Conservation (phyloP, 2,329 filamentous ascomycete genomes). For the Fusarium coicis region DNA sequence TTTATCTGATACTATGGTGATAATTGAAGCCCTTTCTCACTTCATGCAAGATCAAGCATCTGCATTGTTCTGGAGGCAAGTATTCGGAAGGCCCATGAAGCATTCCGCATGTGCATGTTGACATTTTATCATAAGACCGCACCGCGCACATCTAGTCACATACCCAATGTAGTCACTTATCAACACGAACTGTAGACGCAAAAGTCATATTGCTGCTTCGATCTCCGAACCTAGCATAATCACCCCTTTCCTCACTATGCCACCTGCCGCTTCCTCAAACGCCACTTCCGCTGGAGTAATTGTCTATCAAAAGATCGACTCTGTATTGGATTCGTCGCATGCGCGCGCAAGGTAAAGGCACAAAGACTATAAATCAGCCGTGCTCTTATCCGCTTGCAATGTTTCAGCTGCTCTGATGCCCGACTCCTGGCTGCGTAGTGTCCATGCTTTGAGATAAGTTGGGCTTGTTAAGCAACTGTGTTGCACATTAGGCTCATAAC, state of each 20-base stretch:
- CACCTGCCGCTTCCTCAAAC: neutral
- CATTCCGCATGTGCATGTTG: neutral
- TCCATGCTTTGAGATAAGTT: conserved; percentile 18
- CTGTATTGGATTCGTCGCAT: conserved; percentile 15
- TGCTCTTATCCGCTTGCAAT: conserved; percentile 12
- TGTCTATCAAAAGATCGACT: conserved; percentile 17
- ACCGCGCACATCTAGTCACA: neutral
- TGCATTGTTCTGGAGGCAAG: neutral
- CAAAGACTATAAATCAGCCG: neutral
- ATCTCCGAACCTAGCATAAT: conserved; percentile 22
- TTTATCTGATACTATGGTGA: neutral
- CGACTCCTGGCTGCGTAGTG: neutral
- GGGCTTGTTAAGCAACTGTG: conserved; percentile 10
- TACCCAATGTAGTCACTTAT: neutral
- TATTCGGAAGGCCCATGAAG: neutral
- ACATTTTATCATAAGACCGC: neutral
- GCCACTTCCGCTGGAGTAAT: conserved; percentile 1
- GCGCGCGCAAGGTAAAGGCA: neutral
- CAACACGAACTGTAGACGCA: neutral
- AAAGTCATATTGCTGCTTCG: conserved; percentile 1
- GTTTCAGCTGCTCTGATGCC: neutral
- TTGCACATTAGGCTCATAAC: conserved; percentile 1
- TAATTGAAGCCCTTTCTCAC: neutral
- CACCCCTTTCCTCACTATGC: neutral
- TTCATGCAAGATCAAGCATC: neutral